Percentiles rank a stretch among this genome's conserved stretches.
phyloP scores from a whole-genome alignment of 208 protist species.

The Trypanosoma rangeli region DNA sequence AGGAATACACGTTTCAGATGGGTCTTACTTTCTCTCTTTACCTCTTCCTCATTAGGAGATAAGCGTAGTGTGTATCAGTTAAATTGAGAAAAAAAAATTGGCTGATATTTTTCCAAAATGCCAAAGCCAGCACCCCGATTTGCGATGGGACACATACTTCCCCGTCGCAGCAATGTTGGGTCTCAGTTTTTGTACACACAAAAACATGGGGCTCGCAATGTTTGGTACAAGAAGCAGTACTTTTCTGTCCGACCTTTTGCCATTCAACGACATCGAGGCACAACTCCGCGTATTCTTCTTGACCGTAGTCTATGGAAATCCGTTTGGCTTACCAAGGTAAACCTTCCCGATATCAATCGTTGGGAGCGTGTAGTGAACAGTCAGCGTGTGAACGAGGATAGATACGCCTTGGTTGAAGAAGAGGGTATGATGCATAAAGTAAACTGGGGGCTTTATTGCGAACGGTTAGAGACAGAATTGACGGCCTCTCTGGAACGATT shows the following conservation, averaged over 20 bases:
- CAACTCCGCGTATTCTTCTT: constrained; percentile 82
- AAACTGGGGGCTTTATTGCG: constrained; percentile 91
- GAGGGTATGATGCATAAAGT: constrained; percentile 83
- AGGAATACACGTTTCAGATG: too few relatives aligned
- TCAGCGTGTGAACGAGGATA: constrained; percentile 84
- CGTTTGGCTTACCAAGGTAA: constrained; percentile 66
- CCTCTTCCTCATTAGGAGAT: background rate
- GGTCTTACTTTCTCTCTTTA: too few relatives aligned
- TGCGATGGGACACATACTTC: constrained; percentile 34
- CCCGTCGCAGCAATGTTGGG: constrained; percentile 78
- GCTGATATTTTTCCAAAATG: constrained; percentile 23
- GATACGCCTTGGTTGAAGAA: constrained; percentile 87
- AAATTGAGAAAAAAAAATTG: background rate
- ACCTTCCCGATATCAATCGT: constrained; percentile 80
- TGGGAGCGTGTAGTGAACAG: constrained; percentile 92
- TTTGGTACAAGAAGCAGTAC: constrained; percentile 83
- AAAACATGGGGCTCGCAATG: constrained; percentile 64
- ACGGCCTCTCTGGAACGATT: constrained; percentile 75
- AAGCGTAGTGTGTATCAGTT: background rate
- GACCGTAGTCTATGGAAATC: constrained; percentile 79
- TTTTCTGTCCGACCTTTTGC: constrained; percentile 79
- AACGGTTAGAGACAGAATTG: constrained; percentile 86
- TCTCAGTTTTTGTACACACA: constrained; percentile 81
- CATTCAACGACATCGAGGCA: constrained; percentile 58
- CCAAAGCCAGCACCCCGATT: constrained; percentile 48